These are phyloP conservation scores for Solanum etuberosum DNA, from an alignment of 257 asterid genomes.

Conservation along the genomic window DNA sequence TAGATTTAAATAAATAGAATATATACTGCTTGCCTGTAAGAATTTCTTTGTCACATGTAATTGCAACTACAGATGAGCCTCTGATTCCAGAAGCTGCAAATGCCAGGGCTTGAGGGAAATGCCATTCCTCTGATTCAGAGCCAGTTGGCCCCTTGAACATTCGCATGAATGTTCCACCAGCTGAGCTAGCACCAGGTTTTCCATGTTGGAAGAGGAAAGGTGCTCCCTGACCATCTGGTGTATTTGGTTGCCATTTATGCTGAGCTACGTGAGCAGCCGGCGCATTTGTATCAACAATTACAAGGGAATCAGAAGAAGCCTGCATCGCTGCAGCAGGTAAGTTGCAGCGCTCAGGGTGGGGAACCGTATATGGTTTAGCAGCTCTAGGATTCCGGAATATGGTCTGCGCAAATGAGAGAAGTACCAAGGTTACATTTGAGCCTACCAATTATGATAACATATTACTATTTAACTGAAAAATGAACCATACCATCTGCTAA, in stretches of 20 bases:
- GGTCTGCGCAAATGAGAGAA: slow-evolving; percentile 39
- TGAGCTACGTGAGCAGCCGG: slow-evolving; percentile 92
- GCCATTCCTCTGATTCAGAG: slow-evolving; percentile 65
- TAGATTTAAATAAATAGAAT: background rate
- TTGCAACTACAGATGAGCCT: slow-evolving; percentile 63
- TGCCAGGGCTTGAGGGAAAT: slow-evolving; percentile 81
- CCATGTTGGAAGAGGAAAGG: slow-evolving; percentile 97
- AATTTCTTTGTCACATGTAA: slow-evolving; percentile 77
- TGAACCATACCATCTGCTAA: background rate
- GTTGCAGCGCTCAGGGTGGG: slow-evolving; percentile 93
- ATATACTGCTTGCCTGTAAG: slow-evolving; percentile 59
- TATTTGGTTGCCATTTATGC: slow-evolving; percentile 99
- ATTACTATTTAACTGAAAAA: background rate
- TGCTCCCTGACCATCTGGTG: slow-evolving; percentile 98
- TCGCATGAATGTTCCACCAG: slow-evolving; percentile 90
- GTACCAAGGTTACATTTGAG: background rate
- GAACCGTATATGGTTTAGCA: slow-evolving; percentile 69
- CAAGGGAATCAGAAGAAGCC: slow-evolving; percentile 81
- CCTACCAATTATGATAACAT: background rate
- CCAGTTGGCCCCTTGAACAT: slow-evolving; percentile 78
- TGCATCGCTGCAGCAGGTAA: slow-evolving; percentile 92
- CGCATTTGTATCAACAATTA: slow-evolving; percentile 65
- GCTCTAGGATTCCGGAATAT: slow-evolving; percentile 88
- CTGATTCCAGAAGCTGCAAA: slow-evolving; percentile 78
- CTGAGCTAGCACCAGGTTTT: slow-evolving; percentile 56